Conservation (phyloP, 2,329 filamentous ascomycete species). For the Trichoderma koningiopsis region DNA sequence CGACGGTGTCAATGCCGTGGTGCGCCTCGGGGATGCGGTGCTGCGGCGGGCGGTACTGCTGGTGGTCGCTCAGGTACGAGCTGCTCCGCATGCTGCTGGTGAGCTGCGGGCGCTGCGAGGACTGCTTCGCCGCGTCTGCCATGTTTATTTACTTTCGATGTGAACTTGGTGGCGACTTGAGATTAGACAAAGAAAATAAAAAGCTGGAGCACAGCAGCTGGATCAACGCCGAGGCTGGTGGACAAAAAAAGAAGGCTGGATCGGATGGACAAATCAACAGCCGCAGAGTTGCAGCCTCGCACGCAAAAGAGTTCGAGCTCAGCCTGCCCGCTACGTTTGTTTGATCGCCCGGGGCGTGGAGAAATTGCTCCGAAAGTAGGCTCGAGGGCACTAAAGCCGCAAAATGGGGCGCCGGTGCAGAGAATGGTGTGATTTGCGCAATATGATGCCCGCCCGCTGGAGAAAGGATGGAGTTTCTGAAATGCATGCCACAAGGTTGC, state of each 20-base stretch:
- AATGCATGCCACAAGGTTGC: not conserved
- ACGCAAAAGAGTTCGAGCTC: not conserved
- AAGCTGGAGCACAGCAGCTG: not conserved
- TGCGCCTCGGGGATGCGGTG: slow-evolving; percentile 52
- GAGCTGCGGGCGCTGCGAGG: slow-evolving; percentile 51
- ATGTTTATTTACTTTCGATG: not conserved
- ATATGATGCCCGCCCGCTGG: not conserved
- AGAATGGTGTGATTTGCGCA: slow-evolving; percentile 6
- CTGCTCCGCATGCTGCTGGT: slow-evolving; percentile 57
- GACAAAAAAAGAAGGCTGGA: not conserved
- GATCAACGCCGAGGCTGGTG: not conserved
- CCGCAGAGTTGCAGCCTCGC: slow-evolving; percentile 5
- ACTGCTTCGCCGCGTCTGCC: slow-evolving; percentile 33
- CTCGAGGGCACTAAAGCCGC: slow-evolving; percentile 21
- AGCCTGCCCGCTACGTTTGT: slow-evolving; percentile 2
- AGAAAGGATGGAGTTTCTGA: not conserved
- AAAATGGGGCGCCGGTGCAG: not conserved
- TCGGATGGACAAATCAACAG: not conserved
- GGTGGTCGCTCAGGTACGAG: slow-evolving; percentile 64
- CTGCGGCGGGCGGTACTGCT: slow-evolving; percentile 62
- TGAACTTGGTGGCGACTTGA: not conserved
- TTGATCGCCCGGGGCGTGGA: not conserved
- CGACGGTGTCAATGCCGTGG: slow-evolving; percentile 66
- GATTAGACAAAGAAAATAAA: not conserved
- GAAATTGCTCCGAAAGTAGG: too few species aligned